These are phyloP conservation scores for Agapanthus africanus DNA, from an alignment of 106 monocot species.

Conservation along the genomic window DNA sequence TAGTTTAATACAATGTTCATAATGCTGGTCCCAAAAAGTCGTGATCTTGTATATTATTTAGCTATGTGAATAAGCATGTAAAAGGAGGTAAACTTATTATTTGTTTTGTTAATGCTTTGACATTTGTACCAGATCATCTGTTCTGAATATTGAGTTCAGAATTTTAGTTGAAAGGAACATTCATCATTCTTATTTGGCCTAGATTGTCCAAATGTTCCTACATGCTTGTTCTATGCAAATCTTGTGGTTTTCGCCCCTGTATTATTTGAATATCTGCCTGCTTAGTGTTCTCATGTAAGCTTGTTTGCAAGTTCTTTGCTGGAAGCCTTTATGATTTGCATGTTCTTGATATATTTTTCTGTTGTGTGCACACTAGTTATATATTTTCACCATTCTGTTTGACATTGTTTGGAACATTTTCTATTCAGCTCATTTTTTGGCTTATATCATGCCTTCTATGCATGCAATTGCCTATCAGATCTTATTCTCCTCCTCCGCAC, in stretches of 20 bases:
- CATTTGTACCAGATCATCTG: not conserved
- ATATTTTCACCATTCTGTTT: no score
- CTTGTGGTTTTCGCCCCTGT: not conserved
- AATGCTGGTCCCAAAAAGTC: not conserved
- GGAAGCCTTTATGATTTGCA: not conserved
- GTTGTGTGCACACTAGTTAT: no score
- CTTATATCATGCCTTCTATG: not conserved
- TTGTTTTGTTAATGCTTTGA: not conserved
- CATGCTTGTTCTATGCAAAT: no score
- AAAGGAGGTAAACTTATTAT: not conserved
- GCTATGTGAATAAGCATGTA: not conserved
- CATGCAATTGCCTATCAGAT: not conserved
- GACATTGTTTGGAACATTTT: no score
- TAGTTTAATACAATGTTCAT: not conserved
- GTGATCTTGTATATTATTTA: not conserved
- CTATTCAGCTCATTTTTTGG: no score
- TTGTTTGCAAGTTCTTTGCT: no score
- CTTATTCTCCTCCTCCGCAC: not conserved
- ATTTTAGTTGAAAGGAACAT: slow-evolving; percentile 1
- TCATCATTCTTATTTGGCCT: not conserved
- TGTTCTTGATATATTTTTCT: no score
- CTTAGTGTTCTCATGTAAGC: not conserved
- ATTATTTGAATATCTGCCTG: not conserved
- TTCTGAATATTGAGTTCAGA: no score
- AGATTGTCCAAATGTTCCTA: no score